Evolutionary conservation across 2,329 filamentous ascomycete species (phyloP).

Genomic region (Colletotrichum gloeosporioides): DNA sequence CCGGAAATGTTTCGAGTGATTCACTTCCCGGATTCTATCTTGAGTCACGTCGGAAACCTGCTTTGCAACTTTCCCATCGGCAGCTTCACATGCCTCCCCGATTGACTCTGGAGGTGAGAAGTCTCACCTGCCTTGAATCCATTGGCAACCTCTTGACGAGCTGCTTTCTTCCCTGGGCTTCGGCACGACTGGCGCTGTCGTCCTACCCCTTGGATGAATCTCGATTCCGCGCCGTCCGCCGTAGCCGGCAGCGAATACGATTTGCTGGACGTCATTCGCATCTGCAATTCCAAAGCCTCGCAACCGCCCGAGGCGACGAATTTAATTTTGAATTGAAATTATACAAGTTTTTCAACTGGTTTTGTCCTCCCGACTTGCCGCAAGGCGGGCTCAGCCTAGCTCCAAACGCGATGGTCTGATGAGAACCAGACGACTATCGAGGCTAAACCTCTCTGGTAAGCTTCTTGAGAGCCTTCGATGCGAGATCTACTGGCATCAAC

Average conservation of each 20-base stretch:
- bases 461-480: neutral
- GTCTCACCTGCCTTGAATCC: neutral
- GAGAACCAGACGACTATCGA: neutral
- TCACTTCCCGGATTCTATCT: neutral
- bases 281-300: neutral
- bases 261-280: neutral
- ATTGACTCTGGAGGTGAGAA: neutral
- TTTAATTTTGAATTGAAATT: neutral
- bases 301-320: neutral
- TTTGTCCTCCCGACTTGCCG: neutral
- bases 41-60: neutral
- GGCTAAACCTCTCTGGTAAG: neutral
- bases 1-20: neutral
- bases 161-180: neutral
- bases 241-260: neutral
- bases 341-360: neutral
- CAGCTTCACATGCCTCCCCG: neutral
- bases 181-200: neutral
- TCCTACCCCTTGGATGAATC: neutral
- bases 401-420: neutral
- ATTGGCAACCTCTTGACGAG: neutral
- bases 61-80: neutral
- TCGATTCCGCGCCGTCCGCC: neutral
- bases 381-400: neutral
- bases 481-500: neutral